Percentiles rank a stretch among this genome's conserved stretches.
Evolutionary conservation across 805 yeast genomes (phyloP).

Genomic region (Saccharomyces paradoxus): DNA sequence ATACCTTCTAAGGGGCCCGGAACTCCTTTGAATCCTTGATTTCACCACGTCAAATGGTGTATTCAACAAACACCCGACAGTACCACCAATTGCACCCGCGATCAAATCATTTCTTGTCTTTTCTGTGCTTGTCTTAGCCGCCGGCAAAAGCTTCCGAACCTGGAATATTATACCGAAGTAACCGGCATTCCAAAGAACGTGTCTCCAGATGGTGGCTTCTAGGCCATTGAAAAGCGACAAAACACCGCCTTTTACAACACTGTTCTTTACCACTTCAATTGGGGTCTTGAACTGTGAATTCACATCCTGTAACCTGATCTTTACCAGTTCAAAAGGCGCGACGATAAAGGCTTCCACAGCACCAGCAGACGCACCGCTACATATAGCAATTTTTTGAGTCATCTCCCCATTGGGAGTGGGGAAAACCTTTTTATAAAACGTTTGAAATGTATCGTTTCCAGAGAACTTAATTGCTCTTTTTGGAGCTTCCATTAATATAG

Average conservation of each 20-base stretch:
- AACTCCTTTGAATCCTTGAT: constrained; percentile 75
- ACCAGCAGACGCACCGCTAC: constrained; percentile 98
- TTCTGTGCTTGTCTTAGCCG: constrained; percentile 59
- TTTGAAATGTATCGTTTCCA: constrained; percentile 95
- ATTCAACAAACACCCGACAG: constrained; percentile 87
- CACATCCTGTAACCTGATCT: constrained; percentile 88
- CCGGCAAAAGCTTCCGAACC: constrained; percentile 70
- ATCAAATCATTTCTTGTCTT: constrained; percentile 80
- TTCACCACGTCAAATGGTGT: constrained; percentile 98
- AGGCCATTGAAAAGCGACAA: constrained; percentile 86
- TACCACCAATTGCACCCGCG: constrained; percentile 95
- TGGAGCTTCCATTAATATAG: constrained; percentile 98
- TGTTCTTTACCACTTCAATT: constrained; percentile 68
- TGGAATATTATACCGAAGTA: constrained; percentile 93
- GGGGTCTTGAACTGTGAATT: constrained; percentile 77
- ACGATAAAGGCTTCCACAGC: constrained; percentile 94
- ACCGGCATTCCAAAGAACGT: constrained; percentile 94
- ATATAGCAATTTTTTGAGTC: constrained; percentile 76
- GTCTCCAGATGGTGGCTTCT: constrained; percentile 97
- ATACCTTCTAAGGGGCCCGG: constrained; percentile 50
- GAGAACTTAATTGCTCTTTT: constrained; percentile 98
- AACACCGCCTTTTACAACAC: constrained; percentile 67
- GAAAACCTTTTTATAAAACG: constrained; percentile 62
- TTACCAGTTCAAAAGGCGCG: constrained; percentile 93
- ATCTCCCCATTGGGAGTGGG: constrained; percentile 47